A percentile compares a stretch with the other conserved stretches of the same genome.
phyloP scores from a whole-genome alignment of 345 rosid species.

The Cardamine resedifolia region DNA sequence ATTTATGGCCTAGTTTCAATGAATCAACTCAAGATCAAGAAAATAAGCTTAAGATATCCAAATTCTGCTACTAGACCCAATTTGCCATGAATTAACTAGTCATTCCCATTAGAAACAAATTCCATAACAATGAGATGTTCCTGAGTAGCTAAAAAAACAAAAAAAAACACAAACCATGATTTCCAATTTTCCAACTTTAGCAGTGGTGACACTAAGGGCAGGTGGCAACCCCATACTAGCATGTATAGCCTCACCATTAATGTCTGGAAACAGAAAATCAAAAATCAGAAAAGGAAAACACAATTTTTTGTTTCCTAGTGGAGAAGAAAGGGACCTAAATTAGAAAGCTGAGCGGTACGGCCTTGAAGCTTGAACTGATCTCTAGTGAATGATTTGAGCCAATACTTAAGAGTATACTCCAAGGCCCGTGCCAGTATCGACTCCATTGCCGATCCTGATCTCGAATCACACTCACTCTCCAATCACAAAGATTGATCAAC shows the following conservation, averaged over 20 bases:
- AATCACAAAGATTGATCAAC: slow-evolving; percentile 15
- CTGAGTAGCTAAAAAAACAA: slow-evolving; percentile 11
- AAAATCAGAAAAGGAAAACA: neutral
- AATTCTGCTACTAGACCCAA: neutral
- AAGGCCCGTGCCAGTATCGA: slow-evolving; percentile 89
- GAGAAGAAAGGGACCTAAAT: slow-evolving; percentile 51
- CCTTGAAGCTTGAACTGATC: slow-evolving; percentile 97
- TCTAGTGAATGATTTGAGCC: slow-evolving; percentile 98
- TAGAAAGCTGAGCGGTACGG: slow-evolving; percentile 85
- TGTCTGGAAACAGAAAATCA: slow-evolving; percentile 47
- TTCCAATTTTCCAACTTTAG: slow-evolving; percentile 82
- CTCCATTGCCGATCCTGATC: slow-evolving; percentile 60
- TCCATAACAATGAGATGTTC: slow-evolving; percentile 1
- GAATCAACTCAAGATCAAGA: neutral
- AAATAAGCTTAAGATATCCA: neutral
- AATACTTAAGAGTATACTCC: slow-evolving; percentile 98
- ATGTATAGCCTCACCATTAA: slow-evolving; percentile 95
- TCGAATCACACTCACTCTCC: neutral
- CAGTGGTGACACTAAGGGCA: slow-evolving; percentile 80
- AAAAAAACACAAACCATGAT: slow-evolving; percentile 59
- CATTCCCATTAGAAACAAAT: neutral
- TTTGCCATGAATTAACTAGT: neutral
- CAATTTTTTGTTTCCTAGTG: neutral
- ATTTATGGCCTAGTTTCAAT: neutral
- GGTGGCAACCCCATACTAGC: slow-evolving; percentile 99